phyloP scores from a whole-genome alignment of 345 rosid genomes.

The Geranium rotundifolium region DNA sequence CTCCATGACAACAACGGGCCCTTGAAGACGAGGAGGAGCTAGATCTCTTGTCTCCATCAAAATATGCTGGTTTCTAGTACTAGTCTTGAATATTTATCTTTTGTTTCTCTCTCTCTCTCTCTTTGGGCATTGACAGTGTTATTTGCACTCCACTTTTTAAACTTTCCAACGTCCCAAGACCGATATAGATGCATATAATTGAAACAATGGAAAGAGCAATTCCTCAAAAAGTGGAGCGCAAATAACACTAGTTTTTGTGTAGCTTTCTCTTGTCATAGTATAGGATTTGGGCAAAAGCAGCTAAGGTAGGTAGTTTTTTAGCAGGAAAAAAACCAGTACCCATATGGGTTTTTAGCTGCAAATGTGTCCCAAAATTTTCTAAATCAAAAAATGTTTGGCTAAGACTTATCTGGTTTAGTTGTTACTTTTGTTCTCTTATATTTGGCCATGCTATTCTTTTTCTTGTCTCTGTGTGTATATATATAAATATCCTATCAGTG shows the following conservation, averaged over 20 bases:
- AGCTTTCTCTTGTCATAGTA: neutral
- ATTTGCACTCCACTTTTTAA: slow-evolving; percentile 46
- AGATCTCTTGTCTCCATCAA: neutral
- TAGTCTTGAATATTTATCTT: slow-evolving; percentile 7
- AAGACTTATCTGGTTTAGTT: neutral
- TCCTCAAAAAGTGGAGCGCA: neutral
- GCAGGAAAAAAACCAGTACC: neutral
- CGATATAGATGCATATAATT: neutral
- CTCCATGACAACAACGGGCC: slow-evolving; percentile 31
- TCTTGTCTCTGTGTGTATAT: neutral
- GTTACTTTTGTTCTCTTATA: neutral
- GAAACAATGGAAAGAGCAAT: neutral
- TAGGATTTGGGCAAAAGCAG: neutral
- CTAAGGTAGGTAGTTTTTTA: neutral
- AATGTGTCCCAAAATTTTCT: no score
- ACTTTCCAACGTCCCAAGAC: neutral
- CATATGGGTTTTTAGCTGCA: no score
- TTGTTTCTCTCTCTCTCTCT: neutral
- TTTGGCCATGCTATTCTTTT: neutral
- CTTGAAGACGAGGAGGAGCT: slow-evolving; percentile 28
- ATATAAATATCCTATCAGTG: neutral
- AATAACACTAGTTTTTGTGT: neutral
- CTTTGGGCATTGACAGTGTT: slow-evolving; percentile 31
- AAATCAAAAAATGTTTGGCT: no score
- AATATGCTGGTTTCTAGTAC: slow-evolving; percentile 1